Evolutionary conservation across 257 asterid species (phyloP), one percentile per base, ranked within the genome.

Genomic region (Verbascum thapsus): DNA sequence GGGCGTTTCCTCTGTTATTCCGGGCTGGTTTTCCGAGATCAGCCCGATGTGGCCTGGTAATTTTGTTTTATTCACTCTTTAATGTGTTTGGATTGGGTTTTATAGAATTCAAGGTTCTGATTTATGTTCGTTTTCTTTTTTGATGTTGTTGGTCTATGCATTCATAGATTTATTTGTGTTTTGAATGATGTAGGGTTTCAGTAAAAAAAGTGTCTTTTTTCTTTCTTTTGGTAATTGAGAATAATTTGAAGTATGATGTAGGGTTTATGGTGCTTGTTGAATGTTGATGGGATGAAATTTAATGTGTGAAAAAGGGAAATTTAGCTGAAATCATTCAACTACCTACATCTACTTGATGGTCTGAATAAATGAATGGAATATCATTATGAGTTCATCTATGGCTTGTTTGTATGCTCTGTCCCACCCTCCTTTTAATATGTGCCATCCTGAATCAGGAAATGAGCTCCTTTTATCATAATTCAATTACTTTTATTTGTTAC

Each of bases 41-140:
- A 91, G 91, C 78, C 98, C 95, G 64, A 80, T 91, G 86, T 91
- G 98, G 98, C 98, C 96, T 62, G 98, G 96, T 82, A 63, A 64
- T 81, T 56, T 40, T 67, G n/a, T 7, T 48, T 40, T 15, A n/a
- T n/a, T n/a, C n/a, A n/a, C n/a, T n/a, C n/a, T n/a, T n/a, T n/a
- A n/a, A n/a, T 26, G 32, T 2, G 5, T 26, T 26, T 2, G 32
- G 32, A 26, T 17, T 5, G 10, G 8, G 34, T 55, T n/a, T n/a
- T 35, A 7, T 34, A 1, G n/a, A 26, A 26, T 26, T 26, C 3
- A 26, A 26, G 32, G 2, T 26, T 26, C 2, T 26, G 32, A 5
- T 1, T n/a, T 26, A 26, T 26, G 32, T 55, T 10, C 5, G 12
- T 23, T 22, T 11, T 23, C 6, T 6, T 1, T 9, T 8, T 15